Evolutionary conservation across 2,329 filamentous ascomycete genomes (phyloP).

Genomic region (Nemania sp.): DNA sequence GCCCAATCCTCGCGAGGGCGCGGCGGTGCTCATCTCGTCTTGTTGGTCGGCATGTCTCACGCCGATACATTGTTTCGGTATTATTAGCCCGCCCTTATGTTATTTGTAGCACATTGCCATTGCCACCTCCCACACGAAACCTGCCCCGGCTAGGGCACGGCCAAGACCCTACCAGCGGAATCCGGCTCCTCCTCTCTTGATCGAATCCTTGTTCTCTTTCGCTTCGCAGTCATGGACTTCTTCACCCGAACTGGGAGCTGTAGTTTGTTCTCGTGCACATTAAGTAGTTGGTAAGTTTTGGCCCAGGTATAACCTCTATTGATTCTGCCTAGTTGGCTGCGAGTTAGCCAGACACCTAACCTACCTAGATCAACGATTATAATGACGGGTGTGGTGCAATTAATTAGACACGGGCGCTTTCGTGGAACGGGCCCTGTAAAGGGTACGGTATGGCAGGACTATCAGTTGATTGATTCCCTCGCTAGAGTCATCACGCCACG

Average conservation of each 20-base stretch:
- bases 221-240: no score
- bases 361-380: background rate
- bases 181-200: no score
- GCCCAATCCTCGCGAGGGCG: conserved; percentile 6
- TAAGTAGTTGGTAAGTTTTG: no score
- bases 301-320: no score
- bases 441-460: background rate
- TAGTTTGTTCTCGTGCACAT: no score
- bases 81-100: conserved; percentile 34
- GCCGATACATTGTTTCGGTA: conserved; percentile 32
- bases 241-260: no score
- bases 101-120: conserved; percentile 22
- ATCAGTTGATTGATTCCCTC: background rate
- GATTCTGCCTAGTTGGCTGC: no score
- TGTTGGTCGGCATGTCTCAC: conserved; percentile 21
- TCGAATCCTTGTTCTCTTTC: no score
- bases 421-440: conserved; percentile 3
- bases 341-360: no score
- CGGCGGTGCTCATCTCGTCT: background rate
- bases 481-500: conserved; percentile 1
- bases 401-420: background rate
- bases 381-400: background rate
- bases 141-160: conserved; percentile 1
- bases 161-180: background rate
- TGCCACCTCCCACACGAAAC: conserved; percentile 26